phyloP scores from a whole-genome alignment of 805 yeast species.

The Schwanniomyces pseudopolymorphus region DNA sequence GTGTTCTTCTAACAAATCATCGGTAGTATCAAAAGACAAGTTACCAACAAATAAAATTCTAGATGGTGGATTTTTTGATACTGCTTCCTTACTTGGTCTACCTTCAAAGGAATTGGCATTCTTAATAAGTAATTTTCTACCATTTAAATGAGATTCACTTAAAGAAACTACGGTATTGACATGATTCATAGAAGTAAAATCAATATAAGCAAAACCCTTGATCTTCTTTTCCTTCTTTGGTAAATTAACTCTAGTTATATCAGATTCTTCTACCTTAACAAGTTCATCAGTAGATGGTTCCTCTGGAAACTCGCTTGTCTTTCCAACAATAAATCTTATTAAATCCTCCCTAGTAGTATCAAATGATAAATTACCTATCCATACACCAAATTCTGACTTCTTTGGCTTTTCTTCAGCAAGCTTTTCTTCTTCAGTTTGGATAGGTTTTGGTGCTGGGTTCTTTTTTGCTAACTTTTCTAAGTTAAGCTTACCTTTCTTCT shows the following conservation, averaged over 20 bases:
- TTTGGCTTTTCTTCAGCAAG: constrained; percentile 29
- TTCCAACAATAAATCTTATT: constrained; percentile 58
- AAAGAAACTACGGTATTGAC: constrained; percentile 62
- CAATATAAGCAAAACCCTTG: constrained; percentile 90
- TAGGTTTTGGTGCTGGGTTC: constrained; percentile 41
- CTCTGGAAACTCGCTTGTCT: constrained; percentile 41
- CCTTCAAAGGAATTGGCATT: constrained; percentile 81
- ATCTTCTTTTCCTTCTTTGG: constrained; percentile 73
- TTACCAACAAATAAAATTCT: constrained; percentile 91
- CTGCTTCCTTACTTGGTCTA: constrained; percentile 60
- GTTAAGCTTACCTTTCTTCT: constrained; percentile 79
- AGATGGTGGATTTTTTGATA: constrained; percentile 82
- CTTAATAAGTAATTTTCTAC: constrained; percentile 84
- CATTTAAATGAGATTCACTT: constrained; percentile 73
- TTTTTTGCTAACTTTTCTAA: constrained; percentile 51
- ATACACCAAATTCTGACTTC: constrained; percentile 68
- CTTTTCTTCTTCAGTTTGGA: constrained; percentile 25
- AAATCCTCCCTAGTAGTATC: constrained; percentile 80
- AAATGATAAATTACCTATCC: constrained; percentile 92
- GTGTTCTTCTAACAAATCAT: constrained; percentile 72
- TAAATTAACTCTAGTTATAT: constrained; percentile 73
- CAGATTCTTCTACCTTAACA: constrained; percentile 47
- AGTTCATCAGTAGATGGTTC: constrained; percentile 21
- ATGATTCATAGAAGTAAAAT: constrained; percentile 61
- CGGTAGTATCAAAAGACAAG: constrained; percentile 86